Evolutionary conservation across 2,329 filamentous ascomycete species (phyloP), one percentile per base, ranked within the genome.

Genomic region (Lachnellula suecica): DNA sequence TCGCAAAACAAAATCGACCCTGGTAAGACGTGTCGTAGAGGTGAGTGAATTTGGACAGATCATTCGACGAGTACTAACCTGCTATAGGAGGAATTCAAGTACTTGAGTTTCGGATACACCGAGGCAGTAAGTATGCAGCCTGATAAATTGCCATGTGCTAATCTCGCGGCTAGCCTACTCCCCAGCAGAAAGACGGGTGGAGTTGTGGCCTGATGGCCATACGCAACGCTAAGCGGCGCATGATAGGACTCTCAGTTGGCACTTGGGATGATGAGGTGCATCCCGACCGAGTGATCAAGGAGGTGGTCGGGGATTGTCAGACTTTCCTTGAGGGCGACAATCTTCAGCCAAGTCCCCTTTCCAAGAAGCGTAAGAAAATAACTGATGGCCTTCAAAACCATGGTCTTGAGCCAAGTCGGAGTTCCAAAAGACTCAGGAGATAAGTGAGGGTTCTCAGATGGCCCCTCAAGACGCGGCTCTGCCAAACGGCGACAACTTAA

Each of bases 41-140:
- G 38, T 60, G 47, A 27, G 29, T 56, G 31, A 25, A 45, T 50
- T 43, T 42, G 19, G 23, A 52, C 27, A 40, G 31, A 49, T 41
- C 34, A 44, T 38, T 46, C n/a, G 49, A 51, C 48, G 38, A 34
- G 15, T 51, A 22, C 49, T 57, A 47, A 59, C 47, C 41, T 24
- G 19, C 25, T 1, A 54, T 54, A 64, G 58, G 53, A 58, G 31
- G 54, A 66, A 57, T 65, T 65, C 43, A 49, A 54, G 37, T n/a
- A 56, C 53, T 58, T 65, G 50, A 49, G 44, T 54, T 66, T 61
- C 42, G 24, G 34, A 46, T 66, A 63, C 44, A 54, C 42, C 40
- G 49, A 64, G 53, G 52, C 48, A 19, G 56, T 66, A 60, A 59
- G 57, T 63, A 51, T 53, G 50, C 43, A 60, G 48, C 43, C 56